Evolutionary conservation across 192 early-diverging fungal species (phyloP), one percentile per base, ranked within the genome.

Genomic region (Phycomyces nitens): DNA sequence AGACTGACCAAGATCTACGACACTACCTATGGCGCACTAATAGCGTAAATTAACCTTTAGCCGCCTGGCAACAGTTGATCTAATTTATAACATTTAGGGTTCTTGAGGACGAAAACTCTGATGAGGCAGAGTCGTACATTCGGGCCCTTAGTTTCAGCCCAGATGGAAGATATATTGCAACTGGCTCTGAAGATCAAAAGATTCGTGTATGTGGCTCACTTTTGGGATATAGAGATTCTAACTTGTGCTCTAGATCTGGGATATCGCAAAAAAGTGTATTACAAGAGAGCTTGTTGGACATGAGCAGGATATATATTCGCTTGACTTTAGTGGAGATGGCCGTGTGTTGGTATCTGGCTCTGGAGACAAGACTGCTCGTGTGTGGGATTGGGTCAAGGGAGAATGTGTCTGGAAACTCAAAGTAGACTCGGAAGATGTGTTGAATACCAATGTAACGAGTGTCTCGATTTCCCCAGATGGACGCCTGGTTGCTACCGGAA

Each of bases 121-220:
- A 85, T 39, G 83, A 86, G 63, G 81, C 83, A 47, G 97, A 99
- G 76, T 79, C 97, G 56, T 99, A 99, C 64, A 94, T 99, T 74
- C 89, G 97, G 21, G 92, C 90, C 5, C 94, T 99, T 43, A 92
- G 91, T 79, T 99, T 99, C 68, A 93, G 90, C 64, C 95, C 97
- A 15, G 94, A 96, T 65, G 89, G 88, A 52, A 86, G 88, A 60
- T 89, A 78, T 60, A 79, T 99, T 26, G 96, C 95, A 14, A 96
- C 96, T 4, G 96, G 96, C 38, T 94, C 95, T 6, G 96, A 99
- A 71, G 96, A 99, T 71, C 93, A 88, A 69, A 85, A 94, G 60
- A 93, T 99, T 62, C 85, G 96, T 41, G 84, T 94, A 69, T 62
- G 71, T 20, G n/a, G n/a, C n/a, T n/a, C n/a, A n/a, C n/a, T n/a